Conservation (phyloP, 495 filamentous ascomycete species). For the Penicillium soppii region DNA sequence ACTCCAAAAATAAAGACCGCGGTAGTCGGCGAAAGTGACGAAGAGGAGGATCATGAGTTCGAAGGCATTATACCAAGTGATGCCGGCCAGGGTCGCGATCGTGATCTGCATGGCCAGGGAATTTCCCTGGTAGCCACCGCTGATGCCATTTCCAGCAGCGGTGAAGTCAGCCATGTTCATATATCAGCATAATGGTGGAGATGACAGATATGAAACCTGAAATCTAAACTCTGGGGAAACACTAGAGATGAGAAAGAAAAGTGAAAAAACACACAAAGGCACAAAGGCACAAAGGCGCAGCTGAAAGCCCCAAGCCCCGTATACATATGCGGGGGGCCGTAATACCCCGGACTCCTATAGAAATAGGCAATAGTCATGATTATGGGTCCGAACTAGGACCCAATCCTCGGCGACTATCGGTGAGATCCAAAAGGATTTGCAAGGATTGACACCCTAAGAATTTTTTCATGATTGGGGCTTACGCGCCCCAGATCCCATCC, state of each 20-base stretch:
- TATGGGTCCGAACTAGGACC: background rate
- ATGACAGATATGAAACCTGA: background rate
- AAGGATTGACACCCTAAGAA: background rate
- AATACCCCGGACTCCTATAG: background rate
- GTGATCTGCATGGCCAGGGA: conserved; percentile 42
- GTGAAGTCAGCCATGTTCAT: conserved; percentile 21
- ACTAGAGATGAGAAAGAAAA: background rate
- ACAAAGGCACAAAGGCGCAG: conserved; percentile 5
- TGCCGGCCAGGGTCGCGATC: conserved; percentile 53
- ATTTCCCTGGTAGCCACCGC: conserved; percentile 38
- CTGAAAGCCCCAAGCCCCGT: background rate
- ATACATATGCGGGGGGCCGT: conserved; percentile 9
- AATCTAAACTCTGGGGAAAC: background rate
- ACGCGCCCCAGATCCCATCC: background rate
- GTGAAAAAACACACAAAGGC: background rate
- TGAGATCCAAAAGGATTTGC: background rate
- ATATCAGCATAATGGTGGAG: conserved; percentile 5
- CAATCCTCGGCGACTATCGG: background rate
- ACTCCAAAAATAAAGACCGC: conserved; percentile 60
- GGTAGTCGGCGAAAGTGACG: conserved; percentile 52
- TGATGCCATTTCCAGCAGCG: conserved; percentile 43
- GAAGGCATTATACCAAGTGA: conserved; percentile 56
- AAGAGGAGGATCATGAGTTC: conserved; percentile 56
- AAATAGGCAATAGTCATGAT: background rate
- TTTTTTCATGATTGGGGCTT: conserved; percentile 1